phyloP scores from a whole-genome alignment of 371 early-diverging fungal genomes.

The Mortierella sp. region DNA sequence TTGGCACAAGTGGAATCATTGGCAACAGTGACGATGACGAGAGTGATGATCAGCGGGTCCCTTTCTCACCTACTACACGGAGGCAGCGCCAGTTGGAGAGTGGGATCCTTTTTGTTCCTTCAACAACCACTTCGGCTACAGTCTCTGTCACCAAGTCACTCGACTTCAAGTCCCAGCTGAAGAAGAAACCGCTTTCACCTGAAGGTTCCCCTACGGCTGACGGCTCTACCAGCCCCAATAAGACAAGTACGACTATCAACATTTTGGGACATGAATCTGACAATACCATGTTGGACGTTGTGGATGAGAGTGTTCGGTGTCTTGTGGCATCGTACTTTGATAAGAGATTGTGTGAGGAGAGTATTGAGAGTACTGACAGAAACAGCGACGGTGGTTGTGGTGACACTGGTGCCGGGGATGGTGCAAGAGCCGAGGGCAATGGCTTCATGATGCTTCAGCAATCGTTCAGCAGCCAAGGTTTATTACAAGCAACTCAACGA shows the following conservation, averaged over 20 bases:
- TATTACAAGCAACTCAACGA: conserved; percentile 47
- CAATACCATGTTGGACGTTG: neutral
- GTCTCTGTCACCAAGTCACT: conserved; percentile 17
- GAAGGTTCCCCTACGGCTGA: neutral
- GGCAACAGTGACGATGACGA: conserved; percentile 5
- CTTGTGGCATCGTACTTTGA: conserved; percentile 28
- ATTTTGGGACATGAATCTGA: conserved; percentile 4
- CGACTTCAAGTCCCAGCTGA: conserved; percentile 5
- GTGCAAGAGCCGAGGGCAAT: conserved; percentile 9
- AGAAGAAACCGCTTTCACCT: neutral
- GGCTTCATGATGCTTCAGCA: conserved; percentile 32
- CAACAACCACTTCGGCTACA: conserved; percentile 27
- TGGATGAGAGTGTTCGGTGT: conserved; percentile 9
- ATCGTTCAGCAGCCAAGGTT: conserved; percentile 39
- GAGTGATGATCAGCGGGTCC: conserved; percentile 1
- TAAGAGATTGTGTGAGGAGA: conserved; percentile 13
- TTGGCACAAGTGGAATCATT: conserved; percentile 6
- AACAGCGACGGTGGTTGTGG: neutral
- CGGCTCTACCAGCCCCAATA: neutral
- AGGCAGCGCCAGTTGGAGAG: conserved; percentile 20
- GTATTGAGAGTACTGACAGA: too few species aligned
- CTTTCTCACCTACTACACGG: neutral
- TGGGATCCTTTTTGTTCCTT: conserved; percentile 42
- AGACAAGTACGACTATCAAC: conserved; percentile 18
- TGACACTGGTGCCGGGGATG: neutral